phyloP scores from a whole-genome alignment of 208 protist genomes.

The Leishmania mexicana region DNA sequence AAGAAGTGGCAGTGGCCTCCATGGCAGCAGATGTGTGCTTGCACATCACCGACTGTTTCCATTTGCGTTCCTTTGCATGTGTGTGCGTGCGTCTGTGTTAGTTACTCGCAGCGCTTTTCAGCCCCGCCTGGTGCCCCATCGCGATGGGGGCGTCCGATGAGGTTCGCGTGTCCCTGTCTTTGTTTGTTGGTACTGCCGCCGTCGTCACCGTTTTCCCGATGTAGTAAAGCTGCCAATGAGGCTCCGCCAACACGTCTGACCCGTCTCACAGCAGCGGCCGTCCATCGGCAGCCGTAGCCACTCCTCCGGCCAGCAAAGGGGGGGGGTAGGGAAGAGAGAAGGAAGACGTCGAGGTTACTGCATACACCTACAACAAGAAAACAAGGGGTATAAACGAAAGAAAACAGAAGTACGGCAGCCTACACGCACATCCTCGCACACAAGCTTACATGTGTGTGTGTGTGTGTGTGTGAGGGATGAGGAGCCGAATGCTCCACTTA shows the following conservation, averaged over 20 bases:
- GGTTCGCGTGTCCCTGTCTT: background rate
- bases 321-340: background rate
- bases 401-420: background rate
- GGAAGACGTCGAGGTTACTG: background rate
- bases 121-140: background rate
- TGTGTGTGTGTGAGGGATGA: background rate
- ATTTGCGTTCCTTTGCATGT: background rate
- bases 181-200: background rate
- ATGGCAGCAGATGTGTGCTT: background rate
- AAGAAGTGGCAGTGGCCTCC: background rate
- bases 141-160: background rate
- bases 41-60: background rate
- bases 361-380: background rate
- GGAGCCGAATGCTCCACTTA: background rate
- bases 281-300: background rate
- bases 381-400: background rate
- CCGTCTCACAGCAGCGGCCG: background rate
- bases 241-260: background rate
- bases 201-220: background rate
- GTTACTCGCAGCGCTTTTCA: background rate
- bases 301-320: background rate
- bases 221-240: background rate
- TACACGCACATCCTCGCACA: background rate
- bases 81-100: no score
- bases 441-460: background rate